These are phyloP conservation scores for Clarkia xantiana DNA, from an alignment of 345 rosid genomes.

Conservation along the genomic window DNA sequence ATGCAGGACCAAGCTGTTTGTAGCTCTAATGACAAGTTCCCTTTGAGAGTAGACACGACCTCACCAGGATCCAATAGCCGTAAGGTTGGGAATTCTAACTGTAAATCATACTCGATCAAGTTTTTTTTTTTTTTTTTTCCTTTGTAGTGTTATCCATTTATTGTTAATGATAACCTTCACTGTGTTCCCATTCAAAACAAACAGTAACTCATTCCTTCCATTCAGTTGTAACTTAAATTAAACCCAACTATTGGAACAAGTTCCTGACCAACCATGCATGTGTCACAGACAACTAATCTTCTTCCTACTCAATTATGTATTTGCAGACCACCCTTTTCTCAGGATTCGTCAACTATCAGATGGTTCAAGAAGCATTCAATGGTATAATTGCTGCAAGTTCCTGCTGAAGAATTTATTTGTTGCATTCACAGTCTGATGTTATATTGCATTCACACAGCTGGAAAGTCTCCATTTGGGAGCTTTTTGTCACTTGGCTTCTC, in stretches of 20 bases:
- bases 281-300: too few relatives aligned
- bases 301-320: neutral
- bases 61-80: conserved; percentile 33
- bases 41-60: conserved; percentile 16
- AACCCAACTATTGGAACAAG: too few relatives aligned
- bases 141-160: neutral
- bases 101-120: neutral
- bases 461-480: conserved; percentile 72
- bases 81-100: conserved; percentile 36
- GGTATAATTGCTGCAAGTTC: conserved; percentile 24
- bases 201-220: too few relatives aligned
- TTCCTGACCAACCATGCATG: too few relatives aligned
- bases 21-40: conserved; percentile 26
- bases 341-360: conserved; percentile 95
- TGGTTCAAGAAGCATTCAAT: conserved; percentile 96
- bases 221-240: too few relatives aligned
- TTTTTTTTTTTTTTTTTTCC: neutral
- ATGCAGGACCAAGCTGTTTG: conserved; percentile 28
- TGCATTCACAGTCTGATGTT: neutral
- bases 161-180: too few relatives aligned
- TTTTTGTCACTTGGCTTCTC: conserved; percentile 61
- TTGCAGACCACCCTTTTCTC: conserved; percentile 93
- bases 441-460: conserved; percentile 25
- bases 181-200: too few relatives aligned
- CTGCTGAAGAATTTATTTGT: neutral